These are phyloP conservation scores for Scedosporium dehoogii DNA, from an alignment of 2,329 filamentous ascomycete species.

Conservation along the genomic window DNA sequence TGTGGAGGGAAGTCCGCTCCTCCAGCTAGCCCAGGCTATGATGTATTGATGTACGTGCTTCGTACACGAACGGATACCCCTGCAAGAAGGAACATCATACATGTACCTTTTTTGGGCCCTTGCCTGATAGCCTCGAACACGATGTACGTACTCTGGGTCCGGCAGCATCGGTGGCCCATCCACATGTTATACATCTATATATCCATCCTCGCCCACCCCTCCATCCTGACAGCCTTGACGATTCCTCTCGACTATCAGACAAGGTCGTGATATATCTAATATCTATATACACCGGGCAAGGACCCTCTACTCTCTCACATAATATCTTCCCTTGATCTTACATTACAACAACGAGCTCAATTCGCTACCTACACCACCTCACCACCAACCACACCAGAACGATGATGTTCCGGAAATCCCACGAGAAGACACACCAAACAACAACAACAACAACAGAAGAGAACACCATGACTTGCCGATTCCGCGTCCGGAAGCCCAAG, in stretches of 20 bases:
- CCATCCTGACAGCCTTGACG: neutral
- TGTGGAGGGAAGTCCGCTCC: no score
- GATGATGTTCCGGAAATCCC: constrained; percentile 1
- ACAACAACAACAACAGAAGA: neutral
- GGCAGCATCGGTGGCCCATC: neutral
- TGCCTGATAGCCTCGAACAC: neutral
- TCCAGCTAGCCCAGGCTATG: no score
- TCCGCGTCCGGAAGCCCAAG: constrained; percentile 31
- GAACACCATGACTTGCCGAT: constrained; percentile 16
- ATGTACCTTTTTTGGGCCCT: no score
- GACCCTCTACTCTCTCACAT: neutral
- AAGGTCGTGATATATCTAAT: neutral
- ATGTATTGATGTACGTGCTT: no score
- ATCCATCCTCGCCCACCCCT: neutral
- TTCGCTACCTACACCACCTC: neutral
- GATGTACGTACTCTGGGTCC: neutral
- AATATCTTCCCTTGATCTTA: neutral
- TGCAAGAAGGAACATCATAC: no score
- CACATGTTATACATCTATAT: neutral
- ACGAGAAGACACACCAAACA: neutral
- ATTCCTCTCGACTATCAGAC: neutral
- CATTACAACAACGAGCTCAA: neutral
- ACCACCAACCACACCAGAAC: neutral
- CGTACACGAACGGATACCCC: no score
- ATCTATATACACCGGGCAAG: neutral